These are phyloP conservation scores for Colletotrichum phormii DNA, from an alignment of 2,329 filamentous ascomycete genomes.

Conservation along the genomic window DNA sequence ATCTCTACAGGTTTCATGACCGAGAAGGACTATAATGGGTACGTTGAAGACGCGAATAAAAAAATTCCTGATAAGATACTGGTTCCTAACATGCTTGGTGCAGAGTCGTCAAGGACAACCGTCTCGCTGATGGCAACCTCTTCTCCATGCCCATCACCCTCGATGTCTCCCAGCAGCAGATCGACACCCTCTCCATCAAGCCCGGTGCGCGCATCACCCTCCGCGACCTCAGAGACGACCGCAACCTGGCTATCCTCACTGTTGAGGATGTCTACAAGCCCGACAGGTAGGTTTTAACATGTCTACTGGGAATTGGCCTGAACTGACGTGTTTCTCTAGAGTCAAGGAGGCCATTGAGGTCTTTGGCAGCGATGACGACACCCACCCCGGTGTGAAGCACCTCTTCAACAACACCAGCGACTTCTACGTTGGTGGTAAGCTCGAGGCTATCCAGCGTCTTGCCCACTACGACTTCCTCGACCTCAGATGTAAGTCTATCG, in stretches of 20 bases:
- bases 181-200: slow-evolving; percentile 82
- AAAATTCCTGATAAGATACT: not conserved
- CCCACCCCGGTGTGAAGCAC: slow-evolving; percentile 93
- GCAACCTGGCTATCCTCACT: slow-evolving; percentile 94
- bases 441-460: slow-evolving; percentile 93
- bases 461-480: slow-evolving; percentile 99
- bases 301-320: slow-evolving; percentile 64
- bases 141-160: slow-evolving; percentile 98
- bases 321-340: slow-evolving; percentile 57
- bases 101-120: slow-evolving; percentile 89
- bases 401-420: slow-evolving; percentile 84
- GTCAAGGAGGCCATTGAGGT: slow-evolving; percentile 91
- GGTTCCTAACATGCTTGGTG: slow-evolving; percentile 43
- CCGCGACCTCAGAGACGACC: slow-evolving; percentile 95
- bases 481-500: slow-evolving; percentile 79
- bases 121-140: slow-evolving; percentile 87
- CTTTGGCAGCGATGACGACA: slow-evolving; percentile 90
- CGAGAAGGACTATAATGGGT: slow-evolving; percentile 96
- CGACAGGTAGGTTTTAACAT: slow-evolving; percentile 79
- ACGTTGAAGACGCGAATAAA: slow-evolving; percentile 48
- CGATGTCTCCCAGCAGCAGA: slow-evolving; percentile 80
- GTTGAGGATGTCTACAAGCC: slow-evolving; percentile 96
- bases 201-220: slow-evolving; percentile 85
- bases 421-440: slow-evolving; percentile 94
- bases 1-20: slow-evolving; percentile 86